phyloP scores from a whole-genome alignment of 2,329 filamentous ascomycete species.

The Hypoxylon sp. region DNA sequence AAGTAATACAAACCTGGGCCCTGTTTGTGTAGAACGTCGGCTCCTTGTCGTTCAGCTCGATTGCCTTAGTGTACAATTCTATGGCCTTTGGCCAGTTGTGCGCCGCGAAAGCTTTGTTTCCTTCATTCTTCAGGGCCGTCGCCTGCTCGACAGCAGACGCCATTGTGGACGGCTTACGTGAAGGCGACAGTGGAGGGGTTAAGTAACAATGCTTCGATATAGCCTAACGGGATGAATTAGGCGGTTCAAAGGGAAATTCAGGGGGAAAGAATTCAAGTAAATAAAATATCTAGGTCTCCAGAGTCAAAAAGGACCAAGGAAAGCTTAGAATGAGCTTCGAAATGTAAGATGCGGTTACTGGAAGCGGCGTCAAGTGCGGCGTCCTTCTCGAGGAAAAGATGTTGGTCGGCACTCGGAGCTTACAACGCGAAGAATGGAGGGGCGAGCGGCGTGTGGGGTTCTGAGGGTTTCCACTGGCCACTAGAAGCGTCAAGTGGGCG shows the following conservation, averaged over 20 bases:
- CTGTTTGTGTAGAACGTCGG: conserved; percentile 95
- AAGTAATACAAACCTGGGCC: conserved; percentile 78
- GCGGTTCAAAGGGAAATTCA: background rate
- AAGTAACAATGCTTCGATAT: background rate
- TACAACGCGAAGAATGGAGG: conserved; percentile 27
- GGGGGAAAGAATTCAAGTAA: conserved; percentile 4
- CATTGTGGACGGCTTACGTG: conserved; percentile 53
- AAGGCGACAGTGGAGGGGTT: background rate
- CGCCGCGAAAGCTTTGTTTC: conserved; percentile 90
- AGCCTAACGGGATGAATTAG: background rate
- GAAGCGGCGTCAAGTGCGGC: conserved; percentile 24
- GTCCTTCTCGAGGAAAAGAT: conserved; percentile 22
- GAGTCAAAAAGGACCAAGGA: conserved; percentile 1
- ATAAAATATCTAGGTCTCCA: background rate
- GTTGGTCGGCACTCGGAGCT: conserved; percentile 48
- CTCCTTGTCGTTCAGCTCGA: conserved; percentile 84
- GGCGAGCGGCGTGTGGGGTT: conserved; percentile 24
- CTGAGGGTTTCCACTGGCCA: conserved; percentile 22
- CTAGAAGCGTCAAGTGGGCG: conserved; percentile 27
- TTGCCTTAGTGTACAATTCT: conserved; percentile 88
- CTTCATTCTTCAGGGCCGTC: conserved; percentile 88
- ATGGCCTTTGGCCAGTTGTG: conserved; percentile 90
- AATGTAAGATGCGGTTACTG: conserved; percentile 26
- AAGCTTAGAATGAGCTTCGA: conserved; percentile 3
- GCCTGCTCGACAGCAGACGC: conserved; percentile 74